A percentile compares a stretch with the other conserved stretches of the same genome.
phyloP scores from a whole-genome alignment of 257 asterid species.

The Solanum lignicaule region DNA sequence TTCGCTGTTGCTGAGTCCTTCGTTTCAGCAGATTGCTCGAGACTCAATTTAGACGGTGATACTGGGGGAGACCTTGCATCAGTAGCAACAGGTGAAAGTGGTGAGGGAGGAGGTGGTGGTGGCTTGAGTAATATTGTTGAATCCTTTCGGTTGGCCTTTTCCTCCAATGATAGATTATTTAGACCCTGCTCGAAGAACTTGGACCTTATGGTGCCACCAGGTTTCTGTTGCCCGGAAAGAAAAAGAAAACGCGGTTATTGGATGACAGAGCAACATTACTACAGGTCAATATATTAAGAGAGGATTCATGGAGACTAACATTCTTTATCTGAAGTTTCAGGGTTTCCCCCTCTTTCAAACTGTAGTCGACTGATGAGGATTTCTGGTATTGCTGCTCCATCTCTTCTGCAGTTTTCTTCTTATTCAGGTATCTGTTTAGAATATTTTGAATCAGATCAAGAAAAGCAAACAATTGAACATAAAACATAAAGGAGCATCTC shows the following conservation, averaged over 20 bases:
- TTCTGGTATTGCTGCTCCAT: slow-evolving; percentile 92
- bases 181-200: slow-evolving; percentile 84
- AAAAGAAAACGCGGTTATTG: background rate
- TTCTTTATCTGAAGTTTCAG: slow-evolving; percentile 76
- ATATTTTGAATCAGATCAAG: background rate
- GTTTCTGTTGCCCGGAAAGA: slow-evolving; percentile 31
- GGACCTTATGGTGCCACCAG: slow-evolving; percentile 36
- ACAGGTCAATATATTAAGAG: background rate
- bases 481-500: background rate
- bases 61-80: slow-evolving; percentile 29
- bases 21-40: slow-evolving; percentile 20
- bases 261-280: background rate
- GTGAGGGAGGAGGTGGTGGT: slow-evolving; percentile 64
- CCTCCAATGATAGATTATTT: slow-evolving; percentile 57
- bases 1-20: slow-evolving; percentile 14
- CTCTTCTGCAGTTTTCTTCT: slow-evolving; percentile 94
- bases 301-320: slow-evolving; percentile 23
- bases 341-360: slow-evolving; percentile 95
- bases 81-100: slow-evolving; percentile 48
- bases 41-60: slow-evolving; percentile 24
- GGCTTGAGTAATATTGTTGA: slow-evolving; percentile 35
- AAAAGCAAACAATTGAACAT: background rate
- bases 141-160: slow-evolving; percentile 38
- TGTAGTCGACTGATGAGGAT: slow-evolving; percentile 74
- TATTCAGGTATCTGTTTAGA: slow-evolving; percentile 65